A percentile compares a stretch with the other conserved stretches of the same genome.
phyloP scores from a whole-genome alignment of 169 alveolate genomes.

The Eimeria sp. region DNA sequence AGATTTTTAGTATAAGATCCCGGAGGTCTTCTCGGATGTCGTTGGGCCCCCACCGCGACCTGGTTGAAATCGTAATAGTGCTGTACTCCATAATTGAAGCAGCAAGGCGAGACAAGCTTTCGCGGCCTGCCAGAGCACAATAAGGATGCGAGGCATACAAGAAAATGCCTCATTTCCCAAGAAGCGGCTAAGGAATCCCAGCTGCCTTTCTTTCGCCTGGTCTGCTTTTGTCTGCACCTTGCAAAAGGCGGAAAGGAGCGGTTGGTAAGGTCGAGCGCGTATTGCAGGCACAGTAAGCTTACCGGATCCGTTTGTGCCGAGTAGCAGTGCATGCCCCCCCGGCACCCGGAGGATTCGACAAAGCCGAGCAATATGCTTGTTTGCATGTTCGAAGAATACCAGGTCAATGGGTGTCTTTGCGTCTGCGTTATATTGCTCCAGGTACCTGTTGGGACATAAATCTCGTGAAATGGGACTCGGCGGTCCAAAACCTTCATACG shows the following conservation, averaged over 20 bases:
- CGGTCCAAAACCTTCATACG: neutral
- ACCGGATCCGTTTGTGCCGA: constrained; percentile 98
- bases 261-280: neutral
- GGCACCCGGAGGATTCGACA: constrained; percentile 94
- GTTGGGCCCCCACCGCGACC: constrained; percentile 60
- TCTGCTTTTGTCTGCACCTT: neutral
- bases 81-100: constrained; percentile 67
- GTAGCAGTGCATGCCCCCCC: constrained; percentile 95
- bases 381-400: constrained; percentile 92
- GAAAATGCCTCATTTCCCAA: neutral
- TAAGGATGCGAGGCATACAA: neutral
- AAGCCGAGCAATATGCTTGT: constrained; percentile 95
- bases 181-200: neutral
- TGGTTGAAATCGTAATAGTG: constrained; percentile 1
- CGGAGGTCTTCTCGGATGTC: constrained; percentile 49
- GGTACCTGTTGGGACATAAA: constrained; percentile 83
- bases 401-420: constrained; percentile 93
- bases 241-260: neutral
- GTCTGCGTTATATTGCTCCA: constrained; percentile 89
- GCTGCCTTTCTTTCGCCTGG: neutral
- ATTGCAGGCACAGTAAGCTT: constrained; percentile 70
- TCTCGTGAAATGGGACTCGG: neutral
- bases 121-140: constrained; percentile 64
- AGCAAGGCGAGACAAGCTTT: constrained; percentile 68
- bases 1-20: constrained; percentile 54